These are phyloP conservation scores for Arthrobotrys megalospora DNA, from an alignment of 2,329 filamentous ascomycete species.

Conservation along the genomic window DNA sequence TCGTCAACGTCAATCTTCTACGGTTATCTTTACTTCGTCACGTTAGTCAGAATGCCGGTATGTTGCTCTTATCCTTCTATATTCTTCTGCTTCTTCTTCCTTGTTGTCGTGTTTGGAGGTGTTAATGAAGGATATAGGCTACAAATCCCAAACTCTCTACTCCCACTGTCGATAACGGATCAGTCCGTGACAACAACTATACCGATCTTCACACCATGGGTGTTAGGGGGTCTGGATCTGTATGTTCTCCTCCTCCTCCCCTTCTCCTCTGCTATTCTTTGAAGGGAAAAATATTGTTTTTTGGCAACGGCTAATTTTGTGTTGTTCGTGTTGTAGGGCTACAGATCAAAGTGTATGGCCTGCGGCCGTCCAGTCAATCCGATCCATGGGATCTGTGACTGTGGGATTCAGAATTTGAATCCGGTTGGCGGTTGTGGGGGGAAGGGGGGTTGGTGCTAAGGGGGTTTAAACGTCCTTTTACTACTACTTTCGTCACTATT, in stretches of 20 bases:
- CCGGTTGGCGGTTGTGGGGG: too few relatives aligned
- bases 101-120: too few relatives aligned
- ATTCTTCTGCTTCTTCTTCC: too few relatives aligned
- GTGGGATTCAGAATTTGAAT: conserved; percentile 9
- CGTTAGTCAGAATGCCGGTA: too few relatives aligned
- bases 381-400: conserved; percentile 6
- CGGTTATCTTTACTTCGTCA: too few relatives aligned
- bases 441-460: neutral
- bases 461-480: neutral
- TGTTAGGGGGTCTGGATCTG: neutral
- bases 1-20: too few relatives aligned
- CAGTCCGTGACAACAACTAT: too few relatives aligned
- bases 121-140: too few relatives aligned
- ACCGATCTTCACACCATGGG: too few relatives aligned
- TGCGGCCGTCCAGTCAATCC: conserved; percentile 17
- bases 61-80: too few relatives aligned
- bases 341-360: conserved; percentile 4
- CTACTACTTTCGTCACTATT: neutral
- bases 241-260: neutral
- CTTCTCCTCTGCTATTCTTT: neutral
- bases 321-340: neutral
- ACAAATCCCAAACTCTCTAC: too few relatives aligned
- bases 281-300: neutral
- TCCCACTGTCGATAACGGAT: too few relatives aligned
- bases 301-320: neutral